Evolutionary conservation across 768 basidiomycete species (phyloP).

Genomic region (Pholiota conissans): DNA sequence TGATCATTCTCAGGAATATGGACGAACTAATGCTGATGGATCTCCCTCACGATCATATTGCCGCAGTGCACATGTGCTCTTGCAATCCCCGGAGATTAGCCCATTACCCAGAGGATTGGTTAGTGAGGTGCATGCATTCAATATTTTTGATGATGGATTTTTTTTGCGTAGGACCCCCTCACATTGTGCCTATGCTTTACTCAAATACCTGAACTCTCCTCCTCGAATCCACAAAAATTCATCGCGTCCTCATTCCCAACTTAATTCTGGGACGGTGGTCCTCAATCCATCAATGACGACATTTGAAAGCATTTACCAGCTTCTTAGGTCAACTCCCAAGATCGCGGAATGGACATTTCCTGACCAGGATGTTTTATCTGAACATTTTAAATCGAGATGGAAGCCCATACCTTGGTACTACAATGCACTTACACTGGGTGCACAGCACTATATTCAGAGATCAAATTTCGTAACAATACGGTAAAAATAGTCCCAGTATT

Average conservation of each 20-base stretch:
- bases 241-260: constrained; percentile 76
- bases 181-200: constrained; percentile 82
- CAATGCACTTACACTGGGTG: constrained; percentile 93
- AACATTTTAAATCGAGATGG: constrained; percentile 79
- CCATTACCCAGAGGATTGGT: constrained; percentile 93
- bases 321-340: constrained; percentile 46
- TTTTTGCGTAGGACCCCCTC: constrained; percentile 72
- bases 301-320: constrained; percentile 51
- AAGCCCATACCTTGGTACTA: constrained; percentile 81
- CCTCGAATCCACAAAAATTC: constrained; percentile 38
- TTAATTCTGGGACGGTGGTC: constrained; percentile 91
- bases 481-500: too few relatives aligned
- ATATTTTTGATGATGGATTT: constrained; percentile 12
- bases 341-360: constrained; percentile 62
- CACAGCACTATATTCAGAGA: too few relatives aligned
- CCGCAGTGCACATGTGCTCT: constrained; percentile 87
- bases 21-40: constrained; percentile 67
- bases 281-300: constrained; percentile 69
- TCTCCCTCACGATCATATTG: constrained; percentile 72
- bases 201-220: constrained; percentile 42
- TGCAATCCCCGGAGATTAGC: constrained; percentile 86
- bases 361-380: constrained; percentile 90
- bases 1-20: constrained; percentile 83
- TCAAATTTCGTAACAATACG: too few relatives aligned
- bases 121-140: constrained; percentile 20